phyloP scores from a whole-genome alignment of 2,329 filamentous ascomycete genomes.

The Macrophomina tecta region DNA sequence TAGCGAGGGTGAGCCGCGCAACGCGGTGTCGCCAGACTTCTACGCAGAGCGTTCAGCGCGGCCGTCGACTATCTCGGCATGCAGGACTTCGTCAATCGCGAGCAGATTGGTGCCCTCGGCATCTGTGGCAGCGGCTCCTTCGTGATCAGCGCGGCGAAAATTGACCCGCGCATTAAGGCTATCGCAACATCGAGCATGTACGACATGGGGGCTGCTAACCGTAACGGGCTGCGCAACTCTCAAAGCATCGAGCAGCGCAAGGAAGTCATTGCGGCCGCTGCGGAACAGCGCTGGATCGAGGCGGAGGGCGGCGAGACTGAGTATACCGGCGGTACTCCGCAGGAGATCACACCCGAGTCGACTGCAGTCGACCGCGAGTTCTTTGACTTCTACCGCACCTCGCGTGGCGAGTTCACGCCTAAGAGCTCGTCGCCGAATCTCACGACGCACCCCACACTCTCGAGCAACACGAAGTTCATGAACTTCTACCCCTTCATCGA shows the following conservation, averaged over 20 bases:
- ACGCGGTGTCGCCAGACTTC: constrained; percentile 36
- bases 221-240: constrained; percentile 30
- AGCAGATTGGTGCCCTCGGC: constrained; percentile 40
- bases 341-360: constrained; percentile 33
- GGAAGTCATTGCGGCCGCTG: constrained; percentile 27
- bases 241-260: constrained; percentile 31
- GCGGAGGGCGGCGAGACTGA: constrained; percentile 27
- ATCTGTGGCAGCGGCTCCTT: constrained; percentile 42
- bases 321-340: constrained; percentile 1
- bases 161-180: constrained; percentile 37
- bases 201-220: constrained; percentile 31
- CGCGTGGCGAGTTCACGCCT: constrained; percentile 38
- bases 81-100: constrained; percentile 35
- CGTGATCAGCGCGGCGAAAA: constrained; percentile 45
- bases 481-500: constrained; percentile 41
- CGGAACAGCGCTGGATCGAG: constrained; percentile 30
- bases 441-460: constrained; percentile 42
- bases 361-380: constrained; percentile 37
- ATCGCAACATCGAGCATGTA: constrained; percentile 36
- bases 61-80: constrained; percentile 40
- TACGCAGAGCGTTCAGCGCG: constrained; percentile 41
- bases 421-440: constrained; percentile 30
- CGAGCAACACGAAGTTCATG: constrained; percentile 40
- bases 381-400: constrained; percentile 43
- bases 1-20: constrained; percentile 37